Evolutionary conservation across 73 alveolate species (phyloP).

Genomic region (Paramecium octaurelia): DNA sequence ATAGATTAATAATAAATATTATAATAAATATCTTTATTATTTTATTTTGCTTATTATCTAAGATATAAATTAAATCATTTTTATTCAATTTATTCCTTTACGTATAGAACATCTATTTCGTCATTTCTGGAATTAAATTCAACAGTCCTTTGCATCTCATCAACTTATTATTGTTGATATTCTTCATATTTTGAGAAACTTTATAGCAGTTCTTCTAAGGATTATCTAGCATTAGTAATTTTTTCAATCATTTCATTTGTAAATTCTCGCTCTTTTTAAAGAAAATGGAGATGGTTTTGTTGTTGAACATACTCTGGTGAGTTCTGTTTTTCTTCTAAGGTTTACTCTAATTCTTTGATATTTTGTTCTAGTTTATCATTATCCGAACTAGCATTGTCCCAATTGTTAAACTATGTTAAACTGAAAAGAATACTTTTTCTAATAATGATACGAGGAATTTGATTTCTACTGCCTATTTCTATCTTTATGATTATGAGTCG

Average conservation of each 20-base stretch:
- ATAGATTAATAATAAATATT: no score
- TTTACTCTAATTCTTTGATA: background rate
- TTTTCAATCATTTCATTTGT: background rate
- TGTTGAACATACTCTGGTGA: background rate
- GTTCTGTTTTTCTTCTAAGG: background rate
- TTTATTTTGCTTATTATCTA: no score
- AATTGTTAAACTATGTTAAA: background rate
- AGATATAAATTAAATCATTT: background rate
- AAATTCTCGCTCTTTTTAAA: background rate
- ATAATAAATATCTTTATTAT: no score
- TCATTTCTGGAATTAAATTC: background rate
- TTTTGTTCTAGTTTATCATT: background rate
- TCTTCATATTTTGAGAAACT: background rate
- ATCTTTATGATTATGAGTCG: background rate
- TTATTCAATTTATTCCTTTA: background rate
- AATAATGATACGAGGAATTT: background rate
- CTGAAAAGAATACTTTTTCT: background rate
- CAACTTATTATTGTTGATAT: background rate
- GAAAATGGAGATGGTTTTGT: background rate
- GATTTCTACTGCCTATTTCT: background rate
- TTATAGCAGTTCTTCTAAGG: background rate
- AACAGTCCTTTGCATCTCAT: background rate
- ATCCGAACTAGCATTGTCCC: background rate
- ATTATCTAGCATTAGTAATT: background rate
- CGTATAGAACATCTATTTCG: background rate